Base-by-base conservation (phyloP, 2,329 filamentous ascomycete species). In the Penicillium sp. region DNA sequence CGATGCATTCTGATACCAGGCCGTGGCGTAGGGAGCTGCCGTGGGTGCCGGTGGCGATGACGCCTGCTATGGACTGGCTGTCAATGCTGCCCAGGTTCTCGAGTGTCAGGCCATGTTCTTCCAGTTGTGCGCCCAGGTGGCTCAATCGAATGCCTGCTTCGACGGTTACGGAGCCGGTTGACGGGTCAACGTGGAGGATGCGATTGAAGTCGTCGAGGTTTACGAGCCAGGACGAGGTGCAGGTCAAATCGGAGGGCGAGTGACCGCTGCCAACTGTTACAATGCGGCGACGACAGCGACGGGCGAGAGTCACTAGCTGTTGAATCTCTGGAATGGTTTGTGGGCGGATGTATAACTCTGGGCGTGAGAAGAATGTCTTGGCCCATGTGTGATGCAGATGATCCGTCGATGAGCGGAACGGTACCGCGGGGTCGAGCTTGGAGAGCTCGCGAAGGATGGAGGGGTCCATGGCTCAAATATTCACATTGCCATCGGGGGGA, bases 41-140 rank as follows among this genome's bases (percentile, higher is more conserved):
- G 73, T 99, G 94, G 0, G 94, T 97, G 16, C 90, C 92, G 0
- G 94, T 99, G 21, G 90, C 87, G 60, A 97, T 95, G 15, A 92
- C 92, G 29, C 94, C 94, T 2, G 91, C 92, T 60, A 97, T 87
- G 57, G 90, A 94, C 80, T 99, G 94, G 67, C 91, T 86, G 72
- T 97, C 92, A 75, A 99, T 99, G 73, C 91, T 96, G 36, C 94
- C 94, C 45, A 97, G 79, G 72, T 95, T 97, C 29, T 90, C 89
- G 84, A 99, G 88, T 2, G 92, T 91, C 61, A 96, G 81, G 0
- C 91, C 91, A 66, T 87, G 76, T 53, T 83, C 81, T 64, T 90
- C 91, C 33, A 97, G 85, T 68, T 86, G 84, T 43, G 84, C 81
- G 61, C 91, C 89, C 56, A 99, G 79, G 58, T 87, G 79, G 66